These are phyloP conservation scores for Hemileia vastatrix DNA, from an alignment of 1,284 basidiomycete species.

Conservation along the genomic window DNA sequence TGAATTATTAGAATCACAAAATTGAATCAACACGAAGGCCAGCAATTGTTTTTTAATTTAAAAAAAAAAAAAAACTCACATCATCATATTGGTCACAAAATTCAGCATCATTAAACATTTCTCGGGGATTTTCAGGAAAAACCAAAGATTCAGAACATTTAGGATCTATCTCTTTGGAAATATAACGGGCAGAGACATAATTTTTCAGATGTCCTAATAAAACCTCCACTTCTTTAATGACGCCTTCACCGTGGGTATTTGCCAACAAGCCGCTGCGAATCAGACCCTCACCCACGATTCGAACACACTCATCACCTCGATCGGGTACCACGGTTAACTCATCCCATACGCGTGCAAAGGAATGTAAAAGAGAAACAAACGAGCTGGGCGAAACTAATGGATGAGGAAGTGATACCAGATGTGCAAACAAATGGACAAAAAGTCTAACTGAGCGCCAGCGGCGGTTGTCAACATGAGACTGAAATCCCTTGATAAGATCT, in stretches of 20 bases:
- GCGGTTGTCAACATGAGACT: constrained; percentile 69
- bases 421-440: constrained; percentile 81
- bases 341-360: constrained; percentile 29
- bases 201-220: no score
- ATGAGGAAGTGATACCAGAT: constrained; percentile 52
- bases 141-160: no score
- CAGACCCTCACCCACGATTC: constrained; percentile 35
- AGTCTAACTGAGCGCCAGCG: constrained; percentile 78
- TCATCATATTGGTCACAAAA: background rate
- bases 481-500: constrained; percentile 78
- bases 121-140: no score
- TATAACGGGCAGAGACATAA: no score
- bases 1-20: no score
- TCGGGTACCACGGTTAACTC: constrained; percentile 33
- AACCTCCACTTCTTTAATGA: no score
- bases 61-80: no score
- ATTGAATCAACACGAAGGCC: no score
- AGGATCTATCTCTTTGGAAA: no score
- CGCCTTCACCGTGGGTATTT: constrained; percentile 32
- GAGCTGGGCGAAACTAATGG: constrained; percentile 23
- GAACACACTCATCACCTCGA: constrained; percentile 35
- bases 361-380: constrained; percentile 27
- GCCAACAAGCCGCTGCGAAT: constrained; percentile 24
- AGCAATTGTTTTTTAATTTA: no score
- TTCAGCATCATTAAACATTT: background rate